Evolutionary conservation across 768 basidiomycete species (phyloP), one percentile per base, ranked within the genome.

Genomic region (Lentinula boryana): DNA sequence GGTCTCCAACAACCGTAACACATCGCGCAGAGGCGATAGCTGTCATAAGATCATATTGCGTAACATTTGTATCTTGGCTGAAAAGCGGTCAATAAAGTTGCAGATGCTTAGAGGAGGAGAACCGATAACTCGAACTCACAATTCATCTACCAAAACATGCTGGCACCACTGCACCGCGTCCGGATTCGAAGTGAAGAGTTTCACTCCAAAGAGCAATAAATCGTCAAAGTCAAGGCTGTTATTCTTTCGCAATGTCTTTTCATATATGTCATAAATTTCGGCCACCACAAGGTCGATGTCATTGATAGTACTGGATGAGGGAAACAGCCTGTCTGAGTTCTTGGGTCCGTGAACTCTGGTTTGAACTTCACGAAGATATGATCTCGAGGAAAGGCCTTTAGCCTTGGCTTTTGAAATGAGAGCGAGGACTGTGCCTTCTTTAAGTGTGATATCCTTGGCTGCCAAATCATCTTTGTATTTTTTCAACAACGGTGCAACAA

Each of bases 211-310:
- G 1, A 91, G 69, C 3, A 95, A 78, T 16, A 94, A 76, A 68
- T 95, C 93, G 66, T 96, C 94, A 65, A 95, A 96, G 72, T 96
- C 94, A 10, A 96, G 74, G 35, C 86, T 83, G 65, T 92, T 92
- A 63, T 78, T 83, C 32, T 76, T 73, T 49, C 78, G 74, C 32
- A 95, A 76, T 10, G 75, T 74, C 6, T 73, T 76, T 65, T 92
- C 84, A 70, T 96, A 95, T 10, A 84, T 79, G 16, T 77, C 75
- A 68, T 87, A 91, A 4, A 90, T 72, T 53, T 82, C 72, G 1
- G 78, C 80, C 5, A 82, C 68, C 12, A 85, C 71, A 16, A 68
- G 69, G 23, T 79, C 72, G 40, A 80, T 66, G 18, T 71, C 68
- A n/a, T 68, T 65, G 4, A 56, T 40, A 21, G 36, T 21, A 16